Evolutionary conservation across 768 basidiomycete species (phyloP).

Genomic region (Trametes cubensis): DNA sequence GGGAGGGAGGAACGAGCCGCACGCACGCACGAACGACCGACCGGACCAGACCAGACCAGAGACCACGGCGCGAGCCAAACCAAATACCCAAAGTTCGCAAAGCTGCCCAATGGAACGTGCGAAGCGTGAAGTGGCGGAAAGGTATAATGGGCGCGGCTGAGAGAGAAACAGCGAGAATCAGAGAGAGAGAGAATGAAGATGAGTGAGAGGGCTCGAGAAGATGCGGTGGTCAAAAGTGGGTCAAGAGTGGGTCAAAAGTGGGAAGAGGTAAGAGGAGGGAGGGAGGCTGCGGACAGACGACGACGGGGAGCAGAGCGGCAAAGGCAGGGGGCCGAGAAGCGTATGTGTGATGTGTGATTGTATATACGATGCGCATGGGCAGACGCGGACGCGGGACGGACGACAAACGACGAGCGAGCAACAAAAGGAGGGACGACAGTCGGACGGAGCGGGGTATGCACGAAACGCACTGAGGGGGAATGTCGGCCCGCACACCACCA

Average conservation of each 20-base stretch:
- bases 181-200: background rate
- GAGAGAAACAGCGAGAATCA: too few species aligned
- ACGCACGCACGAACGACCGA: background rate
- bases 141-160: background rate
- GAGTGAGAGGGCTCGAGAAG: too few species aligned
- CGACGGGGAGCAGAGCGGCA: background rate
- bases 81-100: constrained; percentile 13
- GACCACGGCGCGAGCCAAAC: background rate
- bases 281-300: too few species aligned
- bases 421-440: constrained; percentile 18
- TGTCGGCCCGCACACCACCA: background rate
- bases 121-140: background rate
- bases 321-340: background rate
- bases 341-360: background rate
- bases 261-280: too few species aligned
- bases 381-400: background rate
- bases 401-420: constrained; percentile 1
- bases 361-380: constrained; percentile 10
- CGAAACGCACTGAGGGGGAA: constrained; percentile 13
- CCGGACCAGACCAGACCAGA: background rate
- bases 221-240: background rate
- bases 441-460: constrained; percentile 14
- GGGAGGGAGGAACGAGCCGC: background rate
- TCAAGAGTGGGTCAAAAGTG: too few species aligned
- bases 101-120: background rate